Base-by-base conservation (phyloP, 371 early-diverging fungal species). In the Mortierella polycephala region DNA sequence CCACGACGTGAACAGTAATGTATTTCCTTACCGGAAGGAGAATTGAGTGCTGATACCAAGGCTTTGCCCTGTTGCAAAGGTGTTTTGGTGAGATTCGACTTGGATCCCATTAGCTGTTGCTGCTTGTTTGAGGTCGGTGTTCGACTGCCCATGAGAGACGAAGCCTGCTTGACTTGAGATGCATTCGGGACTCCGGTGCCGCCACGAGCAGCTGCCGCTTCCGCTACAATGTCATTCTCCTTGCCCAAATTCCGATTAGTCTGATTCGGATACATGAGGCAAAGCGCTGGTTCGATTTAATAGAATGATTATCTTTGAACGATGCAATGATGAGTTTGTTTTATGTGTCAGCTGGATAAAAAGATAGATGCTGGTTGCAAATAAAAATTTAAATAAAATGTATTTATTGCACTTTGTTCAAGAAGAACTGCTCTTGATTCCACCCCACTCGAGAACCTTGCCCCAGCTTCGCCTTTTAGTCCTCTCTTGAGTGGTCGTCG, bases 361-460 rank as follows among this genome's bases (percentile, higher is more conserved):
- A 30, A 30, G 30, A 30, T 30, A 30, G 30, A 30, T 30, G 4
- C 30, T 30, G 30, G 1, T 30, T 30, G 30, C 30, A 30, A 30
- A 30, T 30, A 30, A 2, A 30, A 30, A 30, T n/a, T n/a, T n/a
- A n/a, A n/a, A n/a, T n/a, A 30, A 30, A 2, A 30, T 30, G 30
- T 30, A 30, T 30, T 11, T 47, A n/a, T 47, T n/a, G 10, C 47
- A 47, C n/a, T 4, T 14, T 47, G 23, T 75, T 61, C 53, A 74
- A 3, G 57, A 64, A n/a, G 70, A 75, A 16, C 76, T 75, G 41
- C 67, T 67, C 71, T 67, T 76, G 41, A 76, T 71, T 5, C 76
- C 76, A 10, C 76, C 76, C 76, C 76, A 76, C 44, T 76, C 76
- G 13, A 76, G 64, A 16, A 76, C 71, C 46, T 71, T 76, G 76